Base-by-base conservation (phyloP, 257 asterid species). In the Thymus quinquecostatus region DNA sequence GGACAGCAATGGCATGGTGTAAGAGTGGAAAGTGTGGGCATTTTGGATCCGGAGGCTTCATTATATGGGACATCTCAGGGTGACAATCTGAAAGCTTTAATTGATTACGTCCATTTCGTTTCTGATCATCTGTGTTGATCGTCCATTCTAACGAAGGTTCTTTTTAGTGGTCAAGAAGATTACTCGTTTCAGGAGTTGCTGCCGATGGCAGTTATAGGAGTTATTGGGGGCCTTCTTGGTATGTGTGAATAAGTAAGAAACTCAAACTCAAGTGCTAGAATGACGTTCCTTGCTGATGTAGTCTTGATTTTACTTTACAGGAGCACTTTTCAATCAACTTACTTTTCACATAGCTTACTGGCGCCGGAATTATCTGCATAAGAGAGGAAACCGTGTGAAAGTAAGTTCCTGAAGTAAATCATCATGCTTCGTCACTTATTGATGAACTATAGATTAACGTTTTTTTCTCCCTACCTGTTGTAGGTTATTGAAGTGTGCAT, bases 151-250 rank as follows among this genome's bases (percentile, higher is more conserved):
- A 84, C 82, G 65, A 76, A 48, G 73, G 65, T 70, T 73, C 60
- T 66, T 83, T 84, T 78, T 84, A 95, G 99, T 82, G 99, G 97
- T 77, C 99, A 95, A 89, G 99, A 95, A 70, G 99, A 95, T 84
- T 95, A 95, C 84, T 92, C 97, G 34, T 88, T 95, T 79, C 88
- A 80, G 84, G 99, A 95, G 83, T 64, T 95, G 86, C 79, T 92
- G 78, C 99, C 99, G 49, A 92, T 95, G 98, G 97, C 97, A 64
- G 85, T 95, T 77, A 92, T 92, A 79, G 99, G 98, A n/a, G 87
- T 95, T 45, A 86, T 92, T 47, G 99, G 99, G 66, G 99, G 99
- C 65, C 98, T 95, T 75, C 96, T 95, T 48, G 99, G 99, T 95
- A 86, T 64, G 92, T 73, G 36, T 64, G 40, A 59, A 69, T 43